A percentile compares a stretch with the other conserved stretches of the same genome.
Evolutionary conservation across 148 eudicot genomes (phyloP).

Genomic region (Gaultheria prostrata): DNA sequence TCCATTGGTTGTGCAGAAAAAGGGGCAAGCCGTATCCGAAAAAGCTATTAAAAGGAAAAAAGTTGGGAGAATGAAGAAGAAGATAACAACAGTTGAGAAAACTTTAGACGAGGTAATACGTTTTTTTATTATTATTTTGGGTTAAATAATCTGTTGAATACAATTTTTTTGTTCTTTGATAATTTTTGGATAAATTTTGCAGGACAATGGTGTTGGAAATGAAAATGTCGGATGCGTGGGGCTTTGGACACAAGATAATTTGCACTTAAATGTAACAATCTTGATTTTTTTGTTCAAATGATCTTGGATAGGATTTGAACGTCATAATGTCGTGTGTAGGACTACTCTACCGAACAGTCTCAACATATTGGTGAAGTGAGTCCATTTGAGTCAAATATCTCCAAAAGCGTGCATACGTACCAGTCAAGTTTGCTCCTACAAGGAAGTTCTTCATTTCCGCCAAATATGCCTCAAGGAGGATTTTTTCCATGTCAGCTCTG

Average conservation of each 20-base stretch:
- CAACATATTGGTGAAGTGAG: neutral
- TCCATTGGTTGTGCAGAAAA: neutral
- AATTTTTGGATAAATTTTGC: neutral
- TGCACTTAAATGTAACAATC: neutral
- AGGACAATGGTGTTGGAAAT: neutral
- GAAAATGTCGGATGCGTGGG: neutral
- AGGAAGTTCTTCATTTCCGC: neutral
- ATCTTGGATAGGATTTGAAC: neutral
- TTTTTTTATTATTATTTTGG: neutral
- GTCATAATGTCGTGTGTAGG: neutral
- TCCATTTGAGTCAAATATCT: too few relatives aligned
- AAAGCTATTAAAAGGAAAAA: neutral
- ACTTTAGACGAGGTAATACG: neutral
- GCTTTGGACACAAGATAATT: neutral
- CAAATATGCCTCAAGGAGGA: neutral
- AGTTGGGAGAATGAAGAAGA: neutral
- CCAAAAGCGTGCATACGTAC: neutral
- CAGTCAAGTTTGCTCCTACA: neutral
- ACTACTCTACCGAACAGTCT: neutral
- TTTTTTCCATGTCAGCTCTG: neutral
- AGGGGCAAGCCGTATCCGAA: neutral
- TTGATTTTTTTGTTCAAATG: neutral
- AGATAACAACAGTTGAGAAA: neutral
- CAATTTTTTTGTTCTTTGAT: neutral
- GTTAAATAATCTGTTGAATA: neutral